These are phyloP conservation scores for Xylaria sp. DNA, from an alignment of 2,329 filamentous ascomycete species.

Conservation along the genomic window DNA sequence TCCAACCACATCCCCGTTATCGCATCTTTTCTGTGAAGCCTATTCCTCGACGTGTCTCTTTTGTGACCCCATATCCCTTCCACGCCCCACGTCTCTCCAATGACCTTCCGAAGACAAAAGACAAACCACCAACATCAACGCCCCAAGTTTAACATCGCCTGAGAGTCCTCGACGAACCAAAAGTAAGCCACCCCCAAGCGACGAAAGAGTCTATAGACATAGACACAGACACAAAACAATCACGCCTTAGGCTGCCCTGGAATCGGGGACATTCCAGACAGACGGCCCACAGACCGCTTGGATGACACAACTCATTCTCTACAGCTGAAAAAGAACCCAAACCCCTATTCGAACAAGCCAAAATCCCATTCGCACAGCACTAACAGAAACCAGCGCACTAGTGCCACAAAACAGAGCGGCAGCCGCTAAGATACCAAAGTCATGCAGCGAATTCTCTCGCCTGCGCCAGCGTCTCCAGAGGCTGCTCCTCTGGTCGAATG, in stretches of 20 bases:
- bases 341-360: slow-evolving; percentile 34
- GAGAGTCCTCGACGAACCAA: too few species aligned
- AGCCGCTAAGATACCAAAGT: slow-evolving; percentile 40
- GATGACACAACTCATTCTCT: background rate
- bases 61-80: too few species aligned
- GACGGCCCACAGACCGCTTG: too few species aligned
- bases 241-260: background rate
- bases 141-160: too few species aligned
- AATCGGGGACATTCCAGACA: background rate
- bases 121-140: too few species aligned
- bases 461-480: slow-evolving; percentile 42
- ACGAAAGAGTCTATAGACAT: too few species aligned
- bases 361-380: slow-evolving; percentile 25
- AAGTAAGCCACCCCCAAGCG: too few species aligned
- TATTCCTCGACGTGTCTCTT: background rate
- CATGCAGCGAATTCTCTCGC: slow-evolving; percentile 42
- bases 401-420: slow-evolving; percentile 39
- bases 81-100: too few species aligned
- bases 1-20: background rate
- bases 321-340: slow-evolving; percentile 29
- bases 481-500: slow-evolving; percentile 44
- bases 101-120: too few species aligned
- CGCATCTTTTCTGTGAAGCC: background rate
- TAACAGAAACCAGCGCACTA: slow-evolving; percentile 32
- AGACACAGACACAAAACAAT: background rate